These are phyloP conservation scores for Margaritispora aquatica DNA, from an alignment of 495 filamentous ascomycete genomes.

Conservation along the genomic window DNA sequence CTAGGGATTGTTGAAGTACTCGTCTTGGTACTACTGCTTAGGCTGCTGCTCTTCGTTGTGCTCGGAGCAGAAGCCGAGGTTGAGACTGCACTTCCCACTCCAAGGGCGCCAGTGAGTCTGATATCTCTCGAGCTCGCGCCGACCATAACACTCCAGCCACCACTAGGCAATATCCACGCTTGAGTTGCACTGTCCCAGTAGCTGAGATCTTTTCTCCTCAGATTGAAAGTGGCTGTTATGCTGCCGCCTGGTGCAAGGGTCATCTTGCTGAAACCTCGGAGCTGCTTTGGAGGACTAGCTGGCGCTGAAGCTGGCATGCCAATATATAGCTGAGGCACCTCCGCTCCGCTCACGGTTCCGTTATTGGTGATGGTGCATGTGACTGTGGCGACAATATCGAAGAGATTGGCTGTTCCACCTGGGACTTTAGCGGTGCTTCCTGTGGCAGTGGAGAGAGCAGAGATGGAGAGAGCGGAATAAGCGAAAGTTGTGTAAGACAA, in stretches of 20 bases:
- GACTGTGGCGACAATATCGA: constrained; percentile 61
- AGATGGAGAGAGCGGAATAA: constrained; percentile 41
- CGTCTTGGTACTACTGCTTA: neutral
- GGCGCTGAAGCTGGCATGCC: constrained; percentile 60
- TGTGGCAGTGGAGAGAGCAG: constrained; percentile 52
- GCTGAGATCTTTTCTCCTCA: constrained; percentile 80
- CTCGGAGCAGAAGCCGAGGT: neutral
- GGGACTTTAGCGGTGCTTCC: constrained; percentile 71
- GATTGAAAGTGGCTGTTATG: constrained; percentile 57
- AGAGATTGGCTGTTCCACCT: constrained; percentile 76
- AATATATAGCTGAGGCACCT: constrained; percentile 82
- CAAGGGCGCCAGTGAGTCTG: constrained; percentile 34
- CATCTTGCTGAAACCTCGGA: constrained; percentile 78
- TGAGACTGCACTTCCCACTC: constrained; percentile 30
- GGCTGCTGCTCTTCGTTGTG: no score
- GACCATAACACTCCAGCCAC: constrained; percentile 69
- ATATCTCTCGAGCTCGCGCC: constrained; percentile 22
- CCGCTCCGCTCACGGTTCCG: constrained; percentile 64
- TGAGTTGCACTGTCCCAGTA: constrained; percentile 84
- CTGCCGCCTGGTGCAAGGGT: constrained; percentile 60
- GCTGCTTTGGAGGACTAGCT: constrained; percentile 60
- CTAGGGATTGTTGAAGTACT: no score
- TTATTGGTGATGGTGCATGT: constrained; percentile 79
- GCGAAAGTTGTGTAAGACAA: constrained; percentile 66
- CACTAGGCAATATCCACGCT: constrained; percentile 61